Conservation (phyloP, 169 alveolate genomes). For the Amoebophrya sp. region DNA sequence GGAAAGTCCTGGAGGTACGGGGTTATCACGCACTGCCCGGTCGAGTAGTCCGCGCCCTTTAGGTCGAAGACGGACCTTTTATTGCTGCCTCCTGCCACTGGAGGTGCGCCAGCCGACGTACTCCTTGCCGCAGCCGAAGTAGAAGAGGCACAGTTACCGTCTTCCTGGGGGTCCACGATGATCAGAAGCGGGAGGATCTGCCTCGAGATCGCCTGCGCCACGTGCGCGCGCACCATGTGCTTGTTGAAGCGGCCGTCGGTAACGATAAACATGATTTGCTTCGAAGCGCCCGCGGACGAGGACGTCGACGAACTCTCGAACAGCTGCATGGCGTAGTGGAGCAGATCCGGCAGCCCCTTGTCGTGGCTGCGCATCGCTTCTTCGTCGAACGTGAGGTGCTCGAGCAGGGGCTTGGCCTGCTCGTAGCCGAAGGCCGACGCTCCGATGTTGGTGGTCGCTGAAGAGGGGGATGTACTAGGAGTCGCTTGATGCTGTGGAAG, state of each 20-base stretch:
- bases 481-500: too few relatives aligned
- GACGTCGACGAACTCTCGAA: neutral
- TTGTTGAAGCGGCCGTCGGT: neutral
- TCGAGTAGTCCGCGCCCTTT: neutral
- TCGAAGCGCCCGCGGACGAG: neutral
- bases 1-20: neutral
- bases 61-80: neutral
- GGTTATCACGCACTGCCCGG: neutral
- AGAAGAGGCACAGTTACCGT: too few relatives aligned
- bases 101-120: too few relatives aligned
- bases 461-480: too few relatives aligned
- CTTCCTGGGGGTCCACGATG: neutral
- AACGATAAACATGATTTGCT: neutral
- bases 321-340: neutral
- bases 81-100: too few relatives aligned
- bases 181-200: neutral
- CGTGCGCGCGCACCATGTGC: neutral
- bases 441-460: neutral
- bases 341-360: neutral
- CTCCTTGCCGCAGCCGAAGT: too few relatives aligned
- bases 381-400: neutral
- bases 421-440: neutral
- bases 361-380: neutral
- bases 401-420: neutral
- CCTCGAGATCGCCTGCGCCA: neutral